Evolutionary conservation across 2,329 filamentous ascomycete genomes (phyloP), one percentile per base, ranked within the genome.

Genomic region (Venturia carpophila): DNA sequence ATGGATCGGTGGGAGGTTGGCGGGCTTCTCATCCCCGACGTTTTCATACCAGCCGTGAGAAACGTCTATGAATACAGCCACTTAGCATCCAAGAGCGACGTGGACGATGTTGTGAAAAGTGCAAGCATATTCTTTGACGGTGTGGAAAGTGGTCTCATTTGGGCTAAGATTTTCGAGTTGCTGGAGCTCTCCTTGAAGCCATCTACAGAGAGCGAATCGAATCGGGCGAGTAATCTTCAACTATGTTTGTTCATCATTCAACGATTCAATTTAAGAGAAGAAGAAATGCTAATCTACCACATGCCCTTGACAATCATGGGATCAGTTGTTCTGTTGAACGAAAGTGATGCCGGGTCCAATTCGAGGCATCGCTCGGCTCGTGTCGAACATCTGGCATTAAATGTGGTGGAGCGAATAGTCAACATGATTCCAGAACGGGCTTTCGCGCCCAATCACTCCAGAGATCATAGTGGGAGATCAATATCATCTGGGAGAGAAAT

Each of bases 1-100:
- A 97, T 99, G 94, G 94, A 99, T 76, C 87, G 92, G 66, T 97
- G 92, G 92, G 94, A 99, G 74, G 93, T 99, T 69, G 94, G 94
- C 39, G 91, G 91, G 1, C 81, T 93, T 21, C 87, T 99, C 60
- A 88, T 97, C 1, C 90, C 92, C 0, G 87, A 91, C 67, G 84
- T 97, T 17, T 97, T 99, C 72, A 80, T 97, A 17, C 90, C 92
- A 3, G 87, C 93, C 34, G 84, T 99, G 70, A 83, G 87, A 72
- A 95, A 88, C 70, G 87, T 96, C 45, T 86, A 88, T 69, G 79
- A 81, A 58, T 97, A 92, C 77, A 87, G 92, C 74, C 78, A 79
- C 34, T 79, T 79, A 63, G 85, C 88, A 13, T 76, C 82, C n/a
- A 88, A 88, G 71, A 77, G 83, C 7, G 86, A 93, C 66, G 91